These are phyloP conservation scores for Volutella citrinella DNA, from an alignment of 2,329 filamentous ascomycete genomes.

Conservation along the genomic window DNA sequence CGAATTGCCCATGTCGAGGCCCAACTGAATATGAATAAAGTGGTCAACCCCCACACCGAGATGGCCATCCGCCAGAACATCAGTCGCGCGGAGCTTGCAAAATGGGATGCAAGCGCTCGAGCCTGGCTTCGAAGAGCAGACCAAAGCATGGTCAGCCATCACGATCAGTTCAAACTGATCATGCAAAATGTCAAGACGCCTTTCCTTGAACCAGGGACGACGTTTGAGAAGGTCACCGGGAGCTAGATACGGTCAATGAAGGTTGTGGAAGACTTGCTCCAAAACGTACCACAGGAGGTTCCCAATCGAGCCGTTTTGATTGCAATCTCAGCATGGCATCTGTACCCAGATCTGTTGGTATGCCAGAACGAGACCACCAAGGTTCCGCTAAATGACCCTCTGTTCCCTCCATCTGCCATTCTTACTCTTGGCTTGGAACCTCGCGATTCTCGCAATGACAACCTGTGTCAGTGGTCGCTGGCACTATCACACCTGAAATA, in stretches of 20 bases:
- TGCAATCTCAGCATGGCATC: conserved; percentile 12
- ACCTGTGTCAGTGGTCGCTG: conserved; percentile 8
- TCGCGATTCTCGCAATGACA: conserved; percentile 1
- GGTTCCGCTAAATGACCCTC: conserved; percentile 1
- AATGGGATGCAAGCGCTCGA: conserved; percentile 10
- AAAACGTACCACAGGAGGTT: conserved; percentile 5
- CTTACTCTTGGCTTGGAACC: conserved; percentile 4
- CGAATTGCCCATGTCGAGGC: conserved; percentile 2
- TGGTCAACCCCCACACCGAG: conserved; percentile 6
- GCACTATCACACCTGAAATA: conserved; percentile 9
- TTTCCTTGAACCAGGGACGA: conserved; percentile 2
- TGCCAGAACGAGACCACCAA: conserved; percentile 7
- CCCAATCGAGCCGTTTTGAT: conserved; percentile 8
- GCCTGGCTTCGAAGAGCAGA: conserved; percentile 8
- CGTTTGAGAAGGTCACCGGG: conserved; percentile 6
- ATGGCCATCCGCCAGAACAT: conserved; percentile 6
- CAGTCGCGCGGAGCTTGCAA: conserved; percentile 2
- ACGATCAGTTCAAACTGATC: conserved; percentile 9
- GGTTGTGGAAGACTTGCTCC: conserved; percentile 9
- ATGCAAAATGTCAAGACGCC: conserved; percentile 7
- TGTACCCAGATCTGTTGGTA: conserved; percentile 10
- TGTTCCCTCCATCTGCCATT: conserved; percentile 3
- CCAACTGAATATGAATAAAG: conserved; percentile 4
- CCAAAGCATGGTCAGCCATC: conserved; percentile 2
- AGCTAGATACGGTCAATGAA: conserved; percentile 7